phyloP scores from a whole-genome alignment of 2,329 filamentous ascomycete species.

The Aspergillus pseudoviridinutans region DNA sequence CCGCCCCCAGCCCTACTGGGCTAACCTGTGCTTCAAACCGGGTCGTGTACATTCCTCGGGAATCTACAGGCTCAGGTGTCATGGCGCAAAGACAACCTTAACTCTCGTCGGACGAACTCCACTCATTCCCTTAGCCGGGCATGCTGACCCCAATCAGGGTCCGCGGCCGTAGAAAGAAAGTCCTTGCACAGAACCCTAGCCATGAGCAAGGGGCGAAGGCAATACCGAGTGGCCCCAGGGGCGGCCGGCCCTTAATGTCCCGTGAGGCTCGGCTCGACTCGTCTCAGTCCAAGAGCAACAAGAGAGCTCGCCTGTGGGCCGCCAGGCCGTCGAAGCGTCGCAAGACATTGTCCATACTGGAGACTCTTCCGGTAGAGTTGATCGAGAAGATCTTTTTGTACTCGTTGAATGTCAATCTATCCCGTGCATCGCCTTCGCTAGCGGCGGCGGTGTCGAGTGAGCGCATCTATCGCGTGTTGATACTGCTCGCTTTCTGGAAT shows the following conservation, averaged over 20 bases:
- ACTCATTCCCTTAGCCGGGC: slow-evolving; percentile 1
- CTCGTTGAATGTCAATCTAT: slow-evolving; percentile 44
- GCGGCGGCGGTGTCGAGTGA: slow-evolving; percentile 38
- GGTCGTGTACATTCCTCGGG: not conserved
- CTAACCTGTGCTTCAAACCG: not conserved
- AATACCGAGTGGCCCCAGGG: slow-evolving; percentile 12
- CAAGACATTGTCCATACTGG: slow-evolving; percentile 33
- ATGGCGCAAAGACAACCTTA: slow-evolving; percentile 1
- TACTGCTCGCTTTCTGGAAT: slow-evolving; percentile 40
- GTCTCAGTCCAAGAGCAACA: slow-evolving; percentile 9
- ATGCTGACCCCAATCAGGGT: slow-evolving; percentile 30
- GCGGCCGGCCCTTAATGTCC: slow-evolving; percentile 14
- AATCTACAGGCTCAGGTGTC: not conserved
- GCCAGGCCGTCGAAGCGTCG: slow-evolving; percentile 4
- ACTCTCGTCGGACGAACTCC: not conserved
- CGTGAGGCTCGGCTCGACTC: slow-evolving; percentile 2
- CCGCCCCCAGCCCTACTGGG: not conserved
- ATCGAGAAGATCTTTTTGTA: slow-evolving; percentile 52
- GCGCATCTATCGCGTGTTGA: slow-evolving; percentile 38
- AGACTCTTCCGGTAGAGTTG: slow-evolving; percentile 48
- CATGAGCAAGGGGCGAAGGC: slow-evolving; percentile 4
- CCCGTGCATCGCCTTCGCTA: slow-evolving; percentile 40
- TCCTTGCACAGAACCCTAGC: not conserved
- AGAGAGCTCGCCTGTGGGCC: slow-evolving; percentile 11
- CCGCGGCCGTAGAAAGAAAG: slow-evolving; percentile 25